phyloP scores from a whole-genome alignment of 2,329 filamentous ascomycete species.

The Ophiostoma tasmaniense region DNA sequence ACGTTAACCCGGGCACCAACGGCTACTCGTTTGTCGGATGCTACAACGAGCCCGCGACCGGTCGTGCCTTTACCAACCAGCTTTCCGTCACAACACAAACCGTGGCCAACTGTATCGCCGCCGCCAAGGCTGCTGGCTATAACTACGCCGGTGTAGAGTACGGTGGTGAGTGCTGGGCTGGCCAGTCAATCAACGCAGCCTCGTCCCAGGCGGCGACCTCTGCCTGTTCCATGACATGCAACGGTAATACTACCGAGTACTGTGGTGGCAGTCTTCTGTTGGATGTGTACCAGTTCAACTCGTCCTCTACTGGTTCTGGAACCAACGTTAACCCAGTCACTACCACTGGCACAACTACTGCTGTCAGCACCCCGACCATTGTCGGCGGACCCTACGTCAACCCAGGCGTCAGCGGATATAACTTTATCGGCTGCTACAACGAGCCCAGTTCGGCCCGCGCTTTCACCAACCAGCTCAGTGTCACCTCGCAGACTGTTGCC shows the following conservation, averaged over 20 bases:
- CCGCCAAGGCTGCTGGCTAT: slow-evolving; percentile 1
- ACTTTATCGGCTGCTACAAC: slow-evolving; percentile 30
- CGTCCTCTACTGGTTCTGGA: slow-evolving; percentile 8
- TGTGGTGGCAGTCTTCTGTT: slow-evolving; percentile 19
- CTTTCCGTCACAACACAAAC: slow-evolving; percentile 18
- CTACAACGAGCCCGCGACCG: slow-evolving; percentile 25
- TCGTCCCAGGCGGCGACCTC: slow-evolving; percentile 20
- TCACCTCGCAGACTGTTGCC: slow-evolving; percentile 21
- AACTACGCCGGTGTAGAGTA: slow-evolving; percentile 45
- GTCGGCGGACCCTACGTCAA: slow-evolving; percentile 28
- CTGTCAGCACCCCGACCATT: background rate
- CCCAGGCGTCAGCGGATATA: slow-evolving; percentile 26
- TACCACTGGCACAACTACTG: background rate
- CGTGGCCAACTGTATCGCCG: slow-evolving; percentile 18
- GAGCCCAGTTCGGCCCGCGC: slow-evolving; percentile 22
- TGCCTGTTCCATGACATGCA: slow-evolving; percentile 27
- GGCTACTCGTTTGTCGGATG: slow-evolving; percentile 30
- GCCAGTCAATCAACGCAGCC: slow-evolving; percentile 21
- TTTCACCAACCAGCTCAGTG: slow-evolving; percentile 15
- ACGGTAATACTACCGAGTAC: slow-evolving; percentile 21
- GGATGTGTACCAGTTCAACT: slow-evolving; percentile 20
- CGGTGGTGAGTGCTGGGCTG: slow-evolving; percentile 34
- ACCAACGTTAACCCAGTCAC: background rate
- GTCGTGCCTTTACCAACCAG: slow-evolving; percentile 21
- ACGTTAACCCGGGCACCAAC: slow-evolving; percentile 29